Base-by-base conservation (phyloP, 2,329 filamentous ascomycete species). In the Penicillium sp. region DNA sequence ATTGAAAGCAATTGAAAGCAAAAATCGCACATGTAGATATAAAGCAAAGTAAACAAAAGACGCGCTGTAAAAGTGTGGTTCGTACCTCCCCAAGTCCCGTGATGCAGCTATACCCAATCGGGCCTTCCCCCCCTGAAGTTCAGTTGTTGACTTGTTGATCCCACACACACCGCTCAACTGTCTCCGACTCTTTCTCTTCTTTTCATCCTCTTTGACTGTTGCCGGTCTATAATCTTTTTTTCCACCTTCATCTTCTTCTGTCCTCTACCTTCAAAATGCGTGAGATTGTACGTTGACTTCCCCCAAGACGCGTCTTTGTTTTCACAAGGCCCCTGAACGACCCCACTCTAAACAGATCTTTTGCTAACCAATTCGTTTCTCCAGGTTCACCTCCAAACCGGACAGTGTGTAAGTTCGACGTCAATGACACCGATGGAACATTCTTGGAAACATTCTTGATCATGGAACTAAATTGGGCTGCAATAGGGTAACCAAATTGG, bases 361-460 rank as follows among this genome's bases (percentile, higher is more conserved):
- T 57, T 68, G 67, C 73, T 74, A 63, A 69, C 61, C 31, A 34
- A 11, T 14, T 58, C 52, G 52, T 45, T 84, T 75, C 72, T 79
- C 64, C 64, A 97, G 93, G 93, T 97, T 82, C 94, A 99, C 83
- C 92, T 99, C 73, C 94, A 99, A 85, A 99, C 94, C 86, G 94
- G 94, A 81, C 94, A 99, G 88, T 97, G 94, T 85, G 93, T 97
- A 87, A 82, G 87, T 85, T 59, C 55, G 47, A 62, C 42, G 32
- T 43, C 47, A 43, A 55, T n/a, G 27, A 43, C 34, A 29, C 27
- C 21, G 45, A 36, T 18, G 50, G 40, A 51, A 44, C 52, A 48
- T 51, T 45, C 36, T 46, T 47, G 36, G 39, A 38, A 45, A 34
- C 44, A 21, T 36, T 55, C 24, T 58, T 54, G 38, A 47, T 42